These are phyloP conservation scores for Elaeis oleifera DNA, from an alignment of 202 grass and related monocot species.

Conservation along the genomic window DNA sequence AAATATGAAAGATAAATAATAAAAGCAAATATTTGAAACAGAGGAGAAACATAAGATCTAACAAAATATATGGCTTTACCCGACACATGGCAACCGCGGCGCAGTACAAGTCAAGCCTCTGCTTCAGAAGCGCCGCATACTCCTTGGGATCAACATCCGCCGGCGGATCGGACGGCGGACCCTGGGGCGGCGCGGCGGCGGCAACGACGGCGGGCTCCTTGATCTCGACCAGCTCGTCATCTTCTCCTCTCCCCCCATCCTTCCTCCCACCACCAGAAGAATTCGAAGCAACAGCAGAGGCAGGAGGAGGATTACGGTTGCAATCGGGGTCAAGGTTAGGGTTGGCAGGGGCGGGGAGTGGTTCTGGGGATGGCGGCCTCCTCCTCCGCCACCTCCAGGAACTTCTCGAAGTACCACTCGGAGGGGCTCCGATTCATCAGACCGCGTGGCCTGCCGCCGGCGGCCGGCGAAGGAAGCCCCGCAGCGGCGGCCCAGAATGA, in stretches of 20 bases:
- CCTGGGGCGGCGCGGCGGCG: neutral
- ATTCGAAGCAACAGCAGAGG: neutral
- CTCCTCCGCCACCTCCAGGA: slow-evolving; percentile 31
- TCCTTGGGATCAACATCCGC: slow-evolving; percentile 30
- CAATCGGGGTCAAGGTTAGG: neutral
- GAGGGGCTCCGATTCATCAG: slow-evolving; percentile 34
- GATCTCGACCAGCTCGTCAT: slow-evolving; percentile 1
- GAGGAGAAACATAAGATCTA: neutral
- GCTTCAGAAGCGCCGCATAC: slow-evolving; percentile 49
- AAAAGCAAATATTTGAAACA: too few relatives aligned
- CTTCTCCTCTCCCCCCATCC: neutral
- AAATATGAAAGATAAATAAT: too few relatives aligned
- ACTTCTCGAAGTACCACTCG: slow-evolving; percentile 37
- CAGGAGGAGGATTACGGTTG: neutral
- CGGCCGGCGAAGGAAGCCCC: neutral
- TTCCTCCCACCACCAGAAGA: neutral
- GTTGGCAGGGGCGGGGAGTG: neutral
- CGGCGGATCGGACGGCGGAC: neutral
- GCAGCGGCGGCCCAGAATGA: slow-evolving; percentile 1
- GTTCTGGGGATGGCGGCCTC: slow-evolving; percentile 3
- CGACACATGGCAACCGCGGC: slow-evolving; percentile 49
- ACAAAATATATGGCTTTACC: slow-evolving; percentile 14
- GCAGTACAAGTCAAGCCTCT: slow-evolving; percentile 49
- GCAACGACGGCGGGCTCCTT: slow-evolving; percentile 3
- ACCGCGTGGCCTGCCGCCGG: neutral